Evolutionary conservation across 768 basidiomycete genomes (phyloP), one percentile per base, ranked within the genome.

Genomic region (Pulveroboletus sp.): DNA sequence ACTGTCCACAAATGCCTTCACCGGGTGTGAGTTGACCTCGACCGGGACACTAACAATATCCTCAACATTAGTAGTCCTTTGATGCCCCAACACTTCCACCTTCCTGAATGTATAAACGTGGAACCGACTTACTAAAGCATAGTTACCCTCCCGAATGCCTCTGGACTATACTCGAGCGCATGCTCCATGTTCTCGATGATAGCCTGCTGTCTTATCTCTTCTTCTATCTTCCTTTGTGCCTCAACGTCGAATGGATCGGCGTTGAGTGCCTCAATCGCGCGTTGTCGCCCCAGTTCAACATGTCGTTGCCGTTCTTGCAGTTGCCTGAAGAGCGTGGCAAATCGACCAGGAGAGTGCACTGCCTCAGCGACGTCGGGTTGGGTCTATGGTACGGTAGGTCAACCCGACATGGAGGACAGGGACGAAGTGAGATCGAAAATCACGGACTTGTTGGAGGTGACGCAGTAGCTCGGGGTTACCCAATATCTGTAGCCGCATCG

Each of bases 1-100:
- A 56, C 93, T 96, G 66, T 99, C 96, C 38, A 99, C 96, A 59
- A 99, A 99, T 0, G 96, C 96, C 68, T 92, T 94, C 33, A 98
- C 83, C 4, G 87, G 86, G 52, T 78, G 76, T 1, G 86, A 86
- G 62, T 99, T 99, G 2, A 99, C 92, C 62, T 97, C 96, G 0
- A 93, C 83, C 24, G 85, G 80, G 55, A 98, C 89, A 59, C 90
- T 94, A 36, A 28, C 39, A 43, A 49, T 26, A 33, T 33, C 45
- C 50, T 39, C 39, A 26, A 28, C 32, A 39, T 63, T 15, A 63
- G 56, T 48, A 17, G 44, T 37, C 50, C 46, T 27, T 54, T 41
- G 49, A 43, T 11, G 2, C 15, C 32, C 5, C 46, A 39, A 28
- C 47, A n/a, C 38, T 28, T 12, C 43, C 17, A 10, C n/a, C 39